Base-by-base conservation (phyloP, 495 filamentous ascomycete species). In the Podospora anserina region DNA sequence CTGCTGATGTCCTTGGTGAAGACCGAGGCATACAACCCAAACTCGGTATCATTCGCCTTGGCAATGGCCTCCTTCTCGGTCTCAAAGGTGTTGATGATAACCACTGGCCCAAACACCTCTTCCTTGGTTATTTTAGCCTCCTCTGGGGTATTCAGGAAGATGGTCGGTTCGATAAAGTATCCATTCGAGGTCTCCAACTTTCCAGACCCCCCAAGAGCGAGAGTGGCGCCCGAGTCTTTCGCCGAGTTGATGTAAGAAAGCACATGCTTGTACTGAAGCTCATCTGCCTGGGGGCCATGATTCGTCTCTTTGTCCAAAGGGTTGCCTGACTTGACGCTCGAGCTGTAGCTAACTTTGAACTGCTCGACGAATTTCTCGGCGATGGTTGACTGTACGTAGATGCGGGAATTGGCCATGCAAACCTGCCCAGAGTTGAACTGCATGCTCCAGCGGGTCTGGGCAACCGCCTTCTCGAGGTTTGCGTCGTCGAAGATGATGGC, bases 361-460 rank as follows among this genome's bases (percentile, higher is more conserved):
- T 77, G 77, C 63, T 82, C 78, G 70, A 89, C 85, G 68, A 94
- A 93, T 16, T 76, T 73, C 5, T 72, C 26, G 68, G 90, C 87
- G 73, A 90, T 81, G 65, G 71, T 70, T 23, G 81, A 73, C 5
- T 89, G 89, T 7, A 94, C 85, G 74, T 92, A 93, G 1, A 94
- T 87, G 0, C 91, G 81, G 2, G 91, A 91, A 58, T 90, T 90
- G 72, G 92, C 91, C 60, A 91, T 91, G 79, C 91, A 94, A 30
- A 92, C 88, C 77, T 94, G 91, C 15, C 91, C 79, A 5, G 86
- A 88, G 75, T 88, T 91, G 81, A 86, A 88, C 76, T 91, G 90
- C 74, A 93, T 91, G 60, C 71, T 74, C 84, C 87, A 87, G 86
- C 90, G 89, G 66, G 89, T 89, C 54, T 88, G 86, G 66, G 91